These are phyloP conservation scores for Pinus tabuliformis DNA, from an alignment of 75 land plant species.

Conservation along the genomic window DNA sequence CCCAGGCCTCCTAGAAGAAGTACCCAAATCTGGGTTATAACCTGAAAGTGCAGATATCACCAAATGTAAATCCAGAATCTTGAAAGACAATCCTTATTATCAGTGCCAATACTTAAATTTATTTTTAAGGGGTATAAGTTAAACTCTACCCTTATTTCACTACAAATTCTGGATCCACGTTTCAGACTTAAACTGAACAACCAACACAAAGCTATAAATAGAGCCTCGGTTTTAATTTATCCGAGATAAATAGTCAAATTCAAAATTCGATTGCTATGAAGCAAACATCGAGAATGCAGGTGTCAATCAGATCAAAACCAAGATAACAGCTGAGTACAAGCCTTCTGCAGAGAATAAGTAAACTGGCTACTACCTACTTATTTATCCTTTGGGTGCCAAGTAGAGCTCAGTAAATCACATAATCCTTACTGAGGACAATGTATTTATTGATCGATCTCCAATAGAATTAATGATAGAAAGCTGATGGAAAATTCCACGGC, in stretches of 20 bases:
- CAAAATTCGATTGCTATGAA: not conserved
- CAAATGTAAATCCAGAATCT: not conserved
- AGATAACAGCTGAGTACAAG: not conserved
- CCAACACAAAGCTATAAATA: not conserved
- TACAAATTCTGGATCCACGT: not conserved
- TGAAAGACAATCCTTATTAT: not conserved
- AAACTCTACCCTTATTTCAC: not conserved
- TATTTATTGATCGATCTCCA: not conserved
- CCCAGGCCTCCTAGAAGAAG: slow-evolving; percentile 86
- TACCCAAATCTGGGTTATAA: slow-evolving; percentile 94
- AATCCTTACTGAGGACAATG: not conserved
- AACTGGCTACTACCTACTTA: not conserved
- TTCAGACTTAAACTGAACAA: not conserved
- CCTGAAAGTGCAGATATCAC: slow-evolving; percentile 41
- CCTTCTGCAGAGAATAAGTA: not conserved
- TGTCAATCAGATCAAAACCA: not conserved
- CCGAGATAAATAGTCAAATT: not conserved
- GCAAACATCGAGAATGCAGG: not conserved
- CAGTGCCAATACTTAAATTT: not conserved
- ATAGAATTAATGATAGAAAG: too few relatives aligned
- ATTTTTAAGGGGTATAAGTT: not conserved
- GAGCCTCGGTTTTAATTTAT: too few relatives aligned
- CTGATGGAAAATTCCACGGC: too few relatives aligned
- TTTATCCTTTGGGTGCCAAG: not conserved
- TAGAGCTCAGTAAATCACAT: not conserved